Conservation (phyloP, 495 filamentous ascomycete species). For the Penicillium argentinense region DNA sequence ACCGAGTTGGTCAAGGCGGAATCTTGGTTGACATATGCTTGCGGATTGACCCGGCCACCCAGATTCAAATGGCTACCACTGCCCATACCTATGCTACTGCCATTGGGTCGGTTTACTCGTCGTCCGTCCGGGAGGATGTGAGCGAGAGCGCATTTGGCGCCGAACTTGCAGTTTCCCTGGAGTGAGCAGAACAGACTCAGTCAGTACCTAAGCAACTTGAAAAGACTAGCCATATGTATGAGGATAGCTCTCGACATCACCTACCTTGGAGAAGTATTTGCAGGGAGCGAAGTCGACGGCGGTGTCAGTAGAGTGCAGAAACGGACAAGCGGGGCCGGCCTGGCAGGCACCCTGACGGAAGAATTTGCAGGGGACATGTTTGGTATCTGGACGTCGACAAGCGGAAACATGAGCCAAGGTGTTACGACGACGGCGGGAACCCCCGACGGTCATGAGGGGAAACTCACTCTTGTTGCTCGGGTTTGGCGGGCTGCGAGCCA, state of each 20-base stretch:
- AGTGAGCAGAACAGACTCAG: slow-evolving; percentile 9
- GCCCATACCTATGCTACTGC: slow-evolving; percentile 18
- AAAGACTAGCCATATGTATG: too few species aligned
- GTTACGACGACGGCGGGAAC: slow-evolving; percentile 1
- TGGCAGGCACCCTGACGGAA: slow-evolving; percentile 94
- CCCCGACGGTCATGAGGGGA: not conserved
- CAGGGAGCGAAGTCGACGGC: slow-evolving; percentile 81
- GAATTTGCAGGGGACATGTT: slow-evolving; percentile 99
- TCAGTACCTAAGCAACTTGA: slow-evolving; percentile 5
- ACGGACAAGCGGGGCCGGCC: slow-evolving; percentile 93
- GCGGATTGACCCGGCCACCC: slow-evolving; percentile 71
- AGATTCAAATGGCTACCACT: slow-evolving; percentile 61
- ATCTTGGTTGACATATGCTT: slow-evolving; percentile 61
- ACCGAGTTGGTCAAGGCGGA: slow-evolving; percentile 83
- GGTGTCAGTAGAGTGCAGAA: slow-evolving; percentile 84
- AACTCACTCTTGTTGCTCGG: slow-evolving; percentile 66
- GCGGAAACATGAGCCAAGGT: not conserved
- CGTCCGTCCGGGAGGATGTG: slow-evolving; percentile 94
- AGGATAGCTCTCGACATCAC: too few species aligned
- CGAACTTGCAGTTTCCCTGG: slow-evolving; percentile 99
- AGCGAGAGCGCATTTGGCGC: slow-evolving; percentile 92
- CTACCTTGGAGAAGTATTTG: slow-evolving; percentile 98
- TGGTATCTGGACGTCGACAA: slow-evolving; percentile 66
- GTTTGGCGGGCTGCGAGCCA: slow-evolving; percentile 75
- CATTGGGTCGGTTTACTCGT: slow-evolving; percentile 70